Base-by-base conservation (phyloP, 1,284 basidiomycete genomes). In the Leccinum pallidistipes region DNA sequence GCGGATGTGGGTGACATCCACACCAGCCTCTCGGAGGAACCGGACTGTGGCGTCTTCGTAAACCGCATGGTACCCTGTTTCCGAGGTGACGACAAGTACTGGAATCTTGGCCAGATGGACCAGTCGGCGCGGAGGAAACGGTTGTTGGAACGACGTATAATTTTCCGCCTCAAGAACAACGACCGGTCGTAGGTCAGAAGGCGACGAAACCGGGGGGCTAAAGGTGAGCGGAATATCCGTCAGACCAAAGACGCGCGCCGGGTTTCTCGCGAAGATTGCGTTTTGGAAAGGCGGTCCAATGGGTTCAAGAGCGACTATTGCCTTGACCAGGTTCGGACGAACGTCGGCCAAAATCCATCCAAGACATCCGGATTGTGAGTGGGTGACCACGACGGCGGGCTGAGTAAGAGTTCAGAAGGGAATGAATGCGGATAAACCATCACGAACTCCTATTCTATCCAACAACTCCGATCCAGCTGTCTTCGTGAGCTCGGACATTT, bases 281-380 rank as follows among this genome's bases (percentile, higher is more conserved):
- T 80, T 73, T 45, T 76, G 75, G 66, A 83, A 83, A 1, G 81
- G 81, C 45, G 82, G 81, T 0, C 82, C 81, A 2, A 63, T 74
- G 14, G 81, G 82, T 64, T 83, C 81, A 24, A 83, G 67, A 1
- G 82, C 77, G 12, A 83, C 71, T 31, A 83, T 80, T 9, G 76
- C 77, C 65, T 77, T 80, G 31, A 83, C 71, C 40, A 77, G 64
- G 14, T 68, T 68, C 3, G 82, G 81, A 34, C 80, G 73, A 3
- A 75, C 70, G 61, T 83, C 82, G 14, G 72, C 81, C n/a, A 83
- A 65, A 24, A 78, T 69, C 82, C 82, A 83, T 18, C 81, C 81
- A 56, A 78, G 74, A 52, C 71, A 73, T 3, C 82, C 82, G 29
- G 79, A 72, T 66, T 83, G 81, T 1, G 81, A 83, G 64, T 83